Conservation (phyloP, 768 basidiomycete genomes). For the Mycena amicta region DNA sequence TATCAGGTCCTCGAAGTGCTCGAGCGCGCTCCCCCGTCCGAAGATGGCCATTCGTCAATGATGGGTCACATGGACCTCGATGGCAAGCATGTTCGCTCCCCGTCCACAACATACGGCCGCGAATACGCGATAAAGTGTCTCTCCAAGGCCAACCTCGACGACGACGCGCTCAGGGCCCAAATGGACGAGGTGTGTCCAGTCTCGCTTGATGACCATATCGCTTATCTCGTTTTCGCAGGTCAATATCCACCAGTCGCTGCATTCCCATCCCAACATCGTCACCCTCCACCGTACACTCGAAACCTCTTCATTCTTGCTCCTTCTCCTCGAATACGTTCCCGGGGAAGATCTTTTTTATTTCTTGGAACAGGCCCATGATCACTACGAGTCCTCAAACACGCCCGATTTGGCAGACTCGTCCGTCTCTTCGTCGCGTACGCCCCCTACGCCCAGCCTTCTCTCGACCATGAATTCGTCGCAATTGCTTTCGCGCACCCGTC, state of each 20-base stretch:
- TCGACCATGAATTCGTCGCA: constrained; percentile 79
- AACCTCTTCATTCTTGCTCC: constrained; percentile 86
- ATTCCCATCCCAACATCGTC: constrained; percentile 90
- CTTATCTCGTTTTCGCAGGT: constrained; percentile 51
- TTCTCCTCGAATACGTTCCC: constrained; percentile 93
- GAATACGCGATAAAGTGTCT: constrained; percentile 96
- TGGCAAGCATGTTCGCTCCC: constrained; percentile 32
- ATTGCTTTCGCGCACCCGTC: constrained; percentile 82
- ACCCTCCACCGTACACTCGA: constrained; percentile 93
- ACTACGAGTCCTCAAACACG: constrained; percentile 56
- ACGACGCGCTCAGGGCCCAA: constrained; percentile 85
- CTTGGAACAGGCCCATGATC: constrained; percentile 93
- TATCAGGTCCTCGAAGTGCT: constrained; percentile 85
- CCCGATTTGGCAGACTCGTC: constrained; percentile 42
- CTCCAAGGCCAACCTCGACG: constrained; percentile 90
- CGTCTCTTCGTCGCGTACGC: constrained; percentile 63
- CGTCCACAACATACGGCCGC: constrained; percentile 62
- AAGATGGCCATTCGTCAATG: constrained; percentile 59
- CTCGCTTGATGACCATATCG: constrained; percentile 4
- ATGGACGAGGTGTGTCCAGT: constrained; percentile 71
- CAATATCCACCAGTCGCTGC: constrained; percentile 91
- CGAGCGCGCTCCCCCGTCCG: constrained; percentile 48
- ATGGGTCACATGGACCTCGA: constrained; percentile 60
- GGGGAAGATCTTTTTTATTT: constrained; percentile 99
- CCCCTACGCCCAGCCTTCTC: constrained; percentile 91